Percentiles rank a stretch among this genome's conserved stretches.
Evolutionary conservation across 495 filamentous ascomycete genomes (phyloP).

Genomic region (Hypoxylon intermedium): DNA sequence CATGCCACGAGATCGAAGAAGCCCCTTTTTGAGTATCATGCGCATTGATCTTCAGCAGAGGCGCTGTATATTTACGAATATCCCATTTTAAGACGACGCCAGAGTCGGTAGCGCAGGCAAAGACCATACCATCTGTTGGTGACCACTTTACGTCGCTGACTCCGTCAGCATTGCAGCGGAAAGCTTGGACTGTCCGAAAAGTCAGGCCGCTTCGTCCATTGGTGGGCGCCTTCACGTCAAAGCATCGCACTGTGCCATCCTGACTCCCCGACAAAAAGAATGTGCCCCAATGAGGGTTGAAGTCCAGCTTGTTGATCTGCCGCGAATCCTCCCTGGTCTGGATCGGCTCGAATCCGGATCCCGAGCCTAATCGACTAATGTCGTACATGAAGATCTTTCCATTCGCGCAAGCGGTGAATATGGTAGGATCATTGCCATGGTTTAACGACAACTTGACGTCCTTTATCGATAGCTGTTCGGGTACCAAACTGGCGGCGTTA

Average conservation of each 20-base stretch:
- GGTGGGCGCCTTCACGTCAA: conserved; percentile 55
- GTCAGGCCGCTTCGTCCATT: conserved; percentile 50
- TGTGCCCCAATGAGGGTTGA: conserved; percentile 81
- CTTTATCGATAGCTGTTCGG: conserved; percentile 79
- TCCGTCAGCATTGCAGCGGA: conserved; percentile 69
- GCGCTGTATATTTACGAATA: conserved; percentile 52
- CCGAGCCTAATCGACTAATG: conserved; percentile 63
- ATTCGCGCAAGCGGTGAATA: conserved; percentile 84
- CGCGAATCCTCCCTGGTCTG: conserved; percentile 80
- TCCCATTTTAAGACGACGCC: conserved; percentile 71
- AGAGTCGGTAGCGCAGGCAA: conserved; percentile 89
- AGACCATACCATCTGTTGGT: conserved; percentile 80
- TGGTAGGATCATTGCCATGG: conserved; percentile 54
- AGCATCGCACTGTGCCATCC: conserved; percentile 81
- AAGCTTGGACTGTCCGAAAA: conserved; percentile 51
- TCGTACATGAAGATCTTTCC: conserved; percentile 90
- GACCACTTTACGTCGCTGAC: conserved; percentile 91
- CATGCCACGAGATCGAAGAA: conserved; percentile 91
- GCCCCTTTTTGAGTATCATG: conserved; percentile 75
- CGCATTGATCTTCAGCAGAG: conserved; percentile 76
- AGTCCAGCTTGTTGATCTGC: conserved; percentile 89
- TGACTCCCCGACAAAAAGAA: conserved; percentile 88
- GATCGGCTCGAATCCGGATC: conserved; percentile 71
- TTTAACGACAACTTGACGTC: conserved; percentile 82
- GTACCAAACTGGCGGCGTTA: conserved; percentile 54